phyloP scores from a whole-genome alignment of 106 monocot genomes.

The Platanthera zijinensis region DNA sequence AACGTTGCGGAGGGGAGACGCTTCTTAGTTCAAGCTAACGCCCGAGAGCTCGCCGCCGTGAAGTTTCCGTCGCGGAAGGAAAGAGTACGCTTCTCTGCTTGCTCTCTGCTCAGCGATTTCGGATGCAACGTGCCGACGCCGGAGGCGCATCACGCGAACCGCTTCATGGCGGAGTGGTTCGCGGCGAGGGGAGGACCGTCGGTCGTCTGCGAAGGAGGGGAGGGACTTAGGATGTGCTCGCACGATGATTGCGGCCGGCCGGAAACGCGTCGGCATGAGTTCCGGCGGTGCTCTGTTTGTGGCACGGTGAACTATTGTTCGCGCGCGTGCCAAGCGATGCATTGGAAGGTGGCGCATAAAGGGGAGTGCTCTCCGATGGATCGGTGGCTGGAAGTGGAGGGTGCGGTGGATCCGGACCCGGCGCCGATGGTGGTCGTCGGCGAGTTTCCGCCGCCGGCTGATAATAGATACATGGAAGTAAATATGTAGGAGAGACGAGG shows the following conservation, averaged over 20 bases:
- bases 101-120: slow-evolving; percentile 40
- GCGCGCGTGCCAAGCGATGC: slow-evolving; percentile 48
- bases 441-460: not conserved
- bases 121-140: slow-evolving; percentile 37
- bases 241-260: slow-evolving; percentile 41
- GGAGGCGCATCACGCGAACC: slow-evolving; percentile 57
- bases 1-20: slow-evolving; percentile 44
- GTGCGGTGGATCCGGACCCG: not conserved
- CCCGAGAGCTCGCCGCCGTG: slow-evolving; percentile 32
- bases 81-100: not conserved
- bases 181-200: slow-evolving; percentile 3
- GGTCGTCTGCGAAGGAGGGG: not conserved
- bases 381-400: slow-evolving; percentile 10
- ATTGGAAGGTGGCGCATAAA: slow-evolving; percentile 48
- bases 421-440: not conserved
- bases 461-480: not conserved
- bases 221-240: slow-evolving; percentile 42
- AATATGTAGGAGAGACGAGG: not conserved
- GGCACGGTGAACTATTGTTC: slow-evolving; percentile 49
- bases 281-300: slow-evolving; percentile 50
- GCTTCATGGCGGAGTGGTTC: slow-evolving; percentile 74
- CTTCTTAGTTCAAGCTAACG: slow-evolving; percentile 43
- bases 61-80: not conserved
- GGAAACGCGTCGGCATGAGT: slow-evolving; percentile 53
- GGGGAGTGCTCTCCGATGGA: slow-evolving; percentile 30